Evolutionary conservation across 2,329 filamentous ascomycete species (phyloP).

Genomic region (Epichloe glyceriae): DNA sequence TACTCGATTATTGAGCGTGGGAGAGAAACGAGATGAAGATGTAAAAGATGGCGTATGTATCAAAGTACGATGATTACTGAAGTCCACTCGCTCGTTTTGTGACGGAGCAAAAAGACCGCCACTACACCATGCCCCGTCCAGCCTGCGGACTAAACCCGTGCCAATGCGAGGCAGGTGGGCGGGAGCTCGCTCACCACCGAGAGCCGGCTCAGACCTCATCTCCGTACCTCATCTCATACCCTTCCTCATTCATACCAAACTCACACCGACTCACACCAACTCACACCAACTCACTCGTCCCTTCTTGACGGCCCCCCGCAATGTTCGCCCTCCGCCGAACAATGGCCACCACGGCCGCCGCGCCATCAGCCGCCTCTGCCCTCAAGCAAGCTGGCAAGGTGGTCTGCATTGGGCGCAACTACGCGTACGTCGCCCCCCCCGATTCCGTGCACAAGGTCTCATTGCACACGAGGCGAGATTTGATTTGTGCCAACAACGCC

Average conservation of each 20-base stretch:
- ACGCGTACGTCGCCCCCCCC: constrained; percentile 53
- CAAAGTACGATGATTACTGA: neutral
- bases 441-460: neutral
- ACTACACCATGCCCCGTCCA: too few species aligned
- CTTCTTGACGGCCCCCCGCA: neutral
- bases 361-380: constrained; percentile 24
- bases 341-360: constrained; percentile 26
- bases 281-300: neutral
- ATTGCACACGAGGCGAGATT: neutral
- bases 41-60: neutral
- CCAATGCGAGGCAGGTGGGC: neutral
- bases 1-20: neutral
- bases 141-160: neutral
- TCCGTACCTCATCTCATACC: neutral
- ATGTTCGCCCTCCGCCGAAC: constrained; percentile 26
- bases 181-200: too few species aligned
- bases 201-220: neutral
- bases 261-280: too few species aligned
- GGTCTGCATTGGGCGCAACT: constrained; percentile 91
- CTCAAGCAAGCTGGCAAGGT: constrained; percentile 55
- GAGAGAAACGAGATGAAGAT: neutral
- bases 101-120: too few species aligned
- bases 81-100: neutral
- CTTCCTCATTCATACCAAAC: too few species aligned
- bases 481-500: neutral